Conservation (phyloP, 148 eudicot genomes). For the Spergularia marina region DNA sequence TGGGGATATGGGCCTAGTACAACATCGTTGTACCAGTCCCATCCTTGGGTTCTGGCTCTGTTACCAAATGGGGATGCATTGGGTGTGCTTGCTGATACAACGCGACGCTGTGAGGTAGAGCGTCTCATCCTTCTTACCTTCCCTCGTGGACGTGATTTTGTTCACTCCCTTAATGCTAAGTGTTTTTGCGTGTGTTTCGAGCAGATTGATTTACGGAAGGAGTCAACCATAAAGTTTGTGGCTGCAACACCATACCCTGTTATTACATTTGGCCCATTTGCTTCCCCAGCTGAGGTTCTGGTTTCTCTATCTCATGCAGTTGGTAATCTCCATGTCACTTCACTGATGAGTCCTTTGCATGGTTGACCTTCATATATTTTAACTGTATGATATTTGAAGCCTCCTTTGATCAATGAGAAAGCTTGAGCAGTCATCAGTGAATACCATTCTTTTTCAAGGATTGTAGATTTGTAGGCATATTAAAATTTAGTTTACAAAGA, state of each 20-base stretch:
- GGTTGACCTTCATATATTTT: not conserved
- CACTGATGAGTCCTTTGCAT: slow-evolving; percentile 5
- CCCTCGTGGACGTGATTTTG: not conserved
- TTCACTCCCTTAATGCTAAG: slow-evolving; percentile 1
- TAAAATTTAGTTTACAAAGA: not conserved
- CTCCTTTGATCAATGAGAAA: not conserved
- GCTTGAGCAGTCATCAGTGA: not conserved
- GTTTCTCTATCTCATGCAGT: slow-evolving; percentile 70
- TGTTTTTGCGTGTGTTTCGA: slow-evolving; percentile 10
- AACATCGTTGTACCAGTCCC: slow-evolving; percentile 90
- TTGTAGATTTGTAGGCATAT: not conserved
- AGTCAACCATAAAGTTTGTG: slow-evolving; percentile 57
- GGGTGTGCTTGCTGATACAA: slow-evolving; percentile 96
- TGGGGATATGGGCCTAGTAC: slow-evolving; percentile 93
- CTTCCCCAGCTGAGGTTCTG: slow-evolving; percentile 78
- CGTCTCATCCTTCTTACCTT: not conserved
- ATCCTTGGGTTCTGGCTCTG: slow-evolving; percentile 95
- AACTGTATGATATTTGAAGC: not conserved
- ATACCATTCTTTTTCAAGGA: not conserved
- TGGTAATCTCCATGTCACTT: slow-evolving; percentile 48
- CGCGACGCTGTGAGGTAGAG: slow-evolving; percentile 84
- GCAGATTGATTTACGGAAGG: slow-evolving; percentile 84
- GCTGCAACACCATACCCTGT: slow-evolving; percentile 65
- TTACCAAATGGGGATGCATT: slow-evolving; percentile 79
- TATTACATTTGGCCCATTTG: slow-evolving; percentile 88